Conservation (phyloP, 352 stramenopile species). For the Phytophthora tentaculata region DNA sequence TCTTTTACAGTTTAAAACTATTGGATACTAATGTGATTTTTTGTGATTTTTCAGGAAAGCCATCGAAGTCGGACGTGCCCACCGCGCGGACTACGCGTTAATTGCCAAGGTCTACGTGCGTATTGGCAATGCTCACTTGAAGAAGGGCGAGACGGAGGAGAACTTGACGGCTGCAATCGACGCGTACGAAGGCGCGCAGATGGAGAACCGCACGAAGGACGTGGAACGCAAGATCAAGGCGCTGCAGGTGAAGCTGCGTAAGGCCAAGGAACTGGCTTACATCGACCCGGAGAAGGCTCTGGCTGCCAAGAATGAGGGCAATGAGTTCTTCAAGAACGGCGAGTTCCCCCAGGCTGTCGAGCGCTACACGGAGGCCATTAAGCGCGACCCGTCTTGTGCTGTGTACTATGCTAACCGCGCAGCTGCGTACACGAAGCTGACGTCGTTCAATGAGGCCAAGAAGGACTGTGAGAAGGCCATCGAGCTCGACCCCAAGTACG, state of each 20-base stretch:
- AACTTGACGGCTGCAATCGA: slow-evolving; percentile 87
- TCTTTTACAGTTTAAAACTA: slow-evolving; percentile 5
- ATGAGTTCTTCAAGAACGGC: slow-evolving; percentile 97
- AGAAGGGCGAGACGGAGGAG: slow-evolving; percentile 92
- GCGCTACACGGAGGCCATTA: slow-evolving; percentile 98
- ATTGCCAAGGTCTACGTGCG: slow-evolving; percentile 96
- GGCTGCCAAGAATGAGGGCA: slow-evolving; percentile 98
- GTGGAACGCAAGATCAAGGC: slow-evolving; percentile 96
- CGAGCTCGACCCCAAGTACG: slow-evolving; percentile 98
- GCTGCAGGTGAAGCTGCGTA: slow-evolving; percentile 96
- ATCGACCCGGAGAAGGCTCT: slow-evolving; percentile 97
- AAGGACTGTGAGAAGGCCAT: slow-evolving; percentile 97
- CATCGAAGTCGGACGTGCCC: slow-evolving; percentile 95
- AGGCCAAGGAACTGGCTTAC: slow-evolving; percentile 94
- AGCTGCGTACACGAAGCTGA: slow-evolving; percentile 98
- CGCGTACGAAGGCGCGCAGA: slow-evolving; percentile 85
- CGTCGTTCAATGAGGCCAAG: slow-evolving; percentile 93
- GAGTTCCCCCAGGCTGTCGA: slow-evolving; percentile 94
- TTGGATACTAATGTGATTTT: slow-evolving; percentile 1
- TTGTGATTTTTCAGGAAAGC: slow-evolving; percentile 72
- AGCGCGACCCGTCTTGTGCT: slow-evolving; percentile 97
- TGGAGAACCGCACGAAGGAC: slow-evolving; percentile 91
- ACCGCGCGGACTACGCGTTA: slow-evolving; percentile 96
- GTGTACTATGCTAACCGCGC: slow-evolving; percentile 99
- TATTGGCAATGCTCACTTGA: slow-evolving; percentile 97